Base-by-base conservation (phyloP, 2,329 filamentous ascomycete species). In the Talaromyces islandicus region DNA sequence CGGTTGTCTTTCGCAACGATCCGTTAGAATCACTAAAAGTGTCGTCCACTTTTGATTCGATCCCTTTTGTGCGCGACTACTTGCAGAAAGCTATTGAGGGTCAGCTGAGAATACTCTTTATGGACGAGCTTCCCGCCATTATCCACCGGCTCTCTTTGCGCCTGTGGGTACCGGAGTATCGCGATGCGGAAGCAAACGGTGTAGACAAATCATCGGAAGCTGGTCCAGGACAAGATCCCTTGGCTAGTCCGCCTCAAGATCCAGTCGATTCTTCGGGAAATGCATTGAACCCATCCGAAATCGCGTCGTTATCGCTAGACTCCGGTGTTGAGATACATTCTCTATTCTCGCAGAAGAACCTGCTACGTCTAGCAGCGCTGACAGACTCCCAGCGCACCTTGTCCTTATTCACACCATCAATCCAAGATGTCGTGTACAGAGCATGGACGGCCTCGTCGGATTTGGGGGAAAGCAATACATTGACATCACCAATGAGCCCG, bases 1-100 rank as follows among this genome's bases (percentile, higher is more conserved):
- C 94, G 1, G 83, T 99, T 54, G 94, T 99, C 51, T 99, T 99
- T 74, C 88, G 94, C 68, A 97, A 99, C 83, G 94, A 99, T 73
- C 94, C 94, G 4, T 86, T 99, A 63, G 94, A 99, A 73, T 97
- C 93, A 4, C 86, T 99, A 70, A 97, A 97, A 79, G 94, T 99
- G 66, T 97, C 93, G 0, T 97, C 93, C 66, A 99, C 94, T 51
- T 99, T 99, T 75, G 94, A 99, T 78, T 96, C 93, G 12, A 99
- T 99, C 69, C 93, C 94, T 51, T 99, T 99, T 71, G 94, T 99
- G 64, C 89, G 94, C 67, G 92, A 99, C 75, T 97, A 97, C 74
- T 80, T 99, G 60, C 94, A 99, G 72, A 89, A 91, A 73, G 96
- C 93, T 63, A 99, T 99, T 68, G 94, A 99, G 77, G 89, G 86